Evolutionary conservation across 805 yeast species (phyloP), one percentile per base, ranked within the genome.

Genomic region (Lachancea cidri): DNA sequence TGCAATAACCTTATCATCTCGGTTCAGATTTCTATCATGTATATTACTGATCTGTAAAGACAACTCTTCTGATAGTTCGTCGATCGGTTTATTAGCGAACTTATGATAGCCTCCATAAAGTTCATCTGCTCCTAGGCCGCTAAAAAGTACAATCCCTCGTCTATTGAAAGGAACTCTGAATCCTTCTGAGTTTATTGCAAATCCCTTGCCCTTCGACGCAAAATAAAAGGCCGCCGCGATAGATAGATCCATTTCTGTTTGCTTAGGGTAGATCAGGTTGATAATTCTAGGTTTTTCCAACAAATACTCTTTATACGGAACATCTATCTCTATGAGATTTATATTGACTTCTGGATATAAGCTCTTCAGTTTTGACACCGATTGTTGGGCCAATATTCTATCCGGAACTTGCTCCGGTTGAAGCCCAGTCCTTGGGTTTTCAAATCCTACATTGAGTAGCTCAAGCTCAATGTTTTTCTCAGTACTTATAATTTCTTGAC

Each of bases 61-160:
- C 32, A 93, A 67, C 53, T 87, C 95, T 2, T 59, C 58, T 0
- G 71, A 66, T 13, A 93, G 66, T 19, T 70, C 68, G 0, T 52
- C 57, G 22, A 71, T 68, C 1, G 70, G 65, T 30, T 63, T 62
- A 25, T 66, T 65, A 13, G 62, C 81, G 52, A 93, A 94, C 34
- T 97, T 72, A 17, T 95, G 85, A 59, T 93, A 93, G 0, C 99
- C 99, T 0, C 96, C 99, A 68, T 85, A 89, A 15, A 93, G 65
- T 62, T 93, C 99, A 65, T 93, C 99, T 0, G 98, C 98, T 1
- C 99, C 99, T 9, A 93, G 69, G 0, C 99, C 99, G 40, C 96
- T 86, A 27, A 93, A 67, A 6, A 93, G 60, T 0, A 93, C 95
- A 49, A 78, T 75, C 6, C 87, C 74, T 6, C 63, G 58, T 15